Conservation (phyloP, 2,329 filamentous ascomycete species). For the Xylariales sp. region DNA sequence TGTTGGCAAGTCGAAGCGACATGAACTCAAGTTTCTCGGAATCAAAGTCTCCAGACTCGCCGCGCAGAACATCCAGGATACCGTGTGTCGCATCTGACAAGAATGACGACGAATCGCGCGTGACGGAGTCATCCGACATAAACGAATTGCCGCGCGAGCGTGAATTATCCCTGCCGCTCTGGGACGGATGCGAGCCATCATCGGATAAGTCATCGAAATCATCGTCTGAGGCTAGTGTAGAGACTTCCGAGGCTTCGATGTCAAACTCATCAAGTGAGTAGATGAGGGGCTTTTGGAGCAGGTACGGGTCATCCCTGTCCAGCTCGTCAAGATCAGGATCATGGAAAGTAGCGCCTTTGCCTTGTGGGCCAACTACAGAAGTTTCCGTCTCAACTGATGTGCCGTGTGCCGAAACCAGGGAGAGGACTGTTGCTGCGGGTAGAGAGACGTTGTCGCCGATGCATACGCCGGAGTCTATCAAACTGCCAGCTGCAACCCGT, state of each 20-base stretch:
- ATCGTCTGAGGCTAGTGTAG: slow-evolving; percentile 60
- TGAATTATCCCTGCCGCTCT: slow-evolving; percentile 51
- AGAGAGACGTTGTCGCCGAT: slow-evolving; percentile 59
- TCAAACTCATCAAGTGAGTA: slow-evolving; percentile 50
- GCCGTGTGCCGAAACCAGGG: slow-evolving; percentile 32
- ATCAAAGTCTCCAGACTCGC: slow-evolving; percentile 70
- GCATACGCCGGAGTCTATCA: slow-evolving; percentile 75
- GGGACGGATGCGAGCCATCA: slow-evolving; percentile 56
- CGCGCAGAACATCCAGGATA: slow-evolving; percentile 79
- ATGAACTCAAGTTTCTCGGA: slow-evolving; percentile 83
- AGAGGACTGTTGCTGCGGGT: slow-evolving; percentile 27
- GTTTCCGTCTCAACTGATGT: slow-evolving; percentile 35
- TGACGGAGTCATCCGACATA: slow-evolving; percentile 66
- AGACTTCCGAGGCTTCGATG: slow-evolving; percentile 51
- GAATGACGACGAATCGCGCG: slow-evolving; percentile 58
- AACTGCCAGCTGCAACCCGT: slow-evolving; percentile 64
- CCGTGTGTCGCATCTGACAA: slow-evolving; percentile 83
- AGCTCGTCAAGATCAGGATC: slow-evolving; percentile 44
- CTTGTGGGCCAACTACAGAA: slow-evolving; percentile 41
- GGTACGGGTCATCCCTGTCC: slow-evolving; percentile 44
- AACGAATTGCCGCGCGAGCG: slow-evolving; percentile 67
- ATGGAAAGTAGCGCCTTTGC: slow-evolving; percentile 45
- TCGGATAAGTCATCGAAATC: slow-evolving; percentile 63
- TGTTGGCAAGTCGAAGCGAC: slow-evolving; percentile 83
- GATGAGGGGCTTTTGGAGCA: slow-evolving; percentile 51